phyloP scores from a whole-genome alignment of 192 early-diverging fungal species.

The Gigaspora rosea region DNA sequence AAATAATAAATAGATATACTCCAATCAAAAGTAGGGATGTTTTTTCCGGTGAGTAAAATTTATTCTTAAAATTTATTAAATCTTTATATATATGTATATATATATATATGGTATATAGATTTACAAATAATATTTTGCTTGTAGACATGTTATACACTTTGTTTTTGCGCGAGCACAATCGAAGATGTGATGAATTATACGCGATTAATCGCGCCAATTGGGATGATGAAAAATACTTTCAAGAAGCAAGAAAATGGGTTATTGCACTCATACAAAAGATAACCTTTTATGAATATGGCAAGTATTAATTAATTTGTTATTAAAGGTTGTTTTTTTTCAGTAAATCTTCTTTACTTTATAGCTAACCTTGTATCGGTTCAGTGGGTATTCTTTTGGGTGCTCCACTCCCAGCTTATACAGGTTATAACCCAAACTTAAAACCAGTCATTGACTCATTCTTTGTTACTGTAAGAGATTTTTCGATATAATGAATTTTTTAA shows the following conservation, averaged over 20 bases:
- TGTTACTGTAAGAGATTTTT: not conserved
- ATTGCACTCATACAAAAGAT: constrained; percentile 8
- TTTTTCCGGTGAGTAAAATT: not conserved
- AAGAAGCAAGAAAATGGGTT: constrained; percentile 11
- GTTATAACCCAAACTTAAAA: not conserved
- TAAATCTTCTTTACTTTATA: not conserved
- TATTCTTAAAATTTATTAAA: too few species aligned
- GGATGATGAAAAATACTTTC: constrained; percentile 9
- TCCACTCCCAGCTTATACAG: not conserved
- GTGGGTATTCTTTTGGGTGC: not conserved
- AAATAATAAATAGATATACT: too few species aligned
- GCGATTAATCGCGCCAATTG: not conserved
- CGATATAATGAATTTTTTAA: too few species aligned
- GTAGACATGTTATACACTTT: not conserved
- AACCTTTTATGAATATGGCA: constrained; percentile 1
- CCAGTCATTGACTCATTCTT: constrained; percentile 6
- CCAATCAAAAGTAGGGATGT: too few species aligned
- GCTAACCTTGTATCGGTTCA: not conserved
- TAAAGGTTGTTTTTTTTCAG: too few species aligned
- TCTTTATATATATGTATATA: too few species aligned
- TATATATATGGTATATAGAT: too few species aligned
- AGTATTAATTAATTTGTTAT: too few species aligned
- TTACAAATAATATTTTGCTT: not conserved
- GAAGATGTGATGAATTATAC: not conserved
- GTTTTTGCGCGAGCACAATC: constrained; percentile 17